Evolutionary conservation across 2,329 filamentous ascomycete species (phyloP), one percentile per base, ranked within the genome.

Genomic region (Aspergillus pseudoterreus): DNA sequence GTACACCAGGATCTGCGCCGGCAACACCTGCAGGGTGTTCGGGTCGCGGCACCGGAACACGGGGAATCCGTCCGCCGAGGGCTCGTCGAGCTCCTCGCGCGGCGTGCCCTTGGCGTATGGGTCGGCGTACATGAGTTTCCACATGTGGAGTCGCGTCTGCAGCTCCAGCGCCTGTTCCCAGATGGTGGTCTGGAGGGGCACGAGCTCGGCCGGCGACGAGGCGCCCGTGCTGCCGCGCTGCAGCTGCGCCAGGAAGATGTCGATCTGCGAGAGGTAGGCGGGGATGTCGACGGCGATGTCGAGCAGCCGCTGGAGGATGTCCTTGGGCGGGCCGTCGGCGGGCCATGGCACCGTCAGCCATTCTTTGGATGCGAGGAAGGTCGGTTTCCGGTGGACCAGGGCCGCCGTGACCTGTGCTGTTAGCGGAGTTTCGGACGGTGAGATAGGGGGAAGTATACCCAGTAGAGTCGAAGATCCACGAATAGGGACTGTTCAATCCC

Each of bases 381-480:
- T 62, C 21, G 61, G 54, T 27, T 62, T 55, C 15, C 62, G 55
- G 24, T 55, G 56, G 11, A 58, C 56, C 30, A 64, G 43, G 1
- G 62, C 61, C 9, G 60, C 57, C 6, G 62, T 64, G 19, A 64
- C 57, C 62, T 64, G 41, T 15, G 12, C 17, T 17, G 38, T 51
- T 17, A 53, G 50, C 15, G 1, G 11, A 9, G 17, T 8, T 8
- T 22, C 21, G 22, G 6, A 24, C 2, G 4, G 4, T 4, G 21
- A 14, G 8, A 45, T 19, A 8, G n/a, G 22, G 1, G 22, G 5
- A 22, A 27, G 14, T 57, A 15, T 53, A 64, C 62, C 62, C 62
- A 64, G 41, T 64, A 64, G 11, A 63, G 50, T 15, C 62, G 60
- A n/a, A 64, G 55, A 45, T 64, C 62, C 11, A 64, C 59, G 43